Percentiles rank a stretch among this genome's conserved stretches.
Conservation (phyloP, 495 filamentous ascomycete species). For the Hypoxylon fuscum region DNA sequence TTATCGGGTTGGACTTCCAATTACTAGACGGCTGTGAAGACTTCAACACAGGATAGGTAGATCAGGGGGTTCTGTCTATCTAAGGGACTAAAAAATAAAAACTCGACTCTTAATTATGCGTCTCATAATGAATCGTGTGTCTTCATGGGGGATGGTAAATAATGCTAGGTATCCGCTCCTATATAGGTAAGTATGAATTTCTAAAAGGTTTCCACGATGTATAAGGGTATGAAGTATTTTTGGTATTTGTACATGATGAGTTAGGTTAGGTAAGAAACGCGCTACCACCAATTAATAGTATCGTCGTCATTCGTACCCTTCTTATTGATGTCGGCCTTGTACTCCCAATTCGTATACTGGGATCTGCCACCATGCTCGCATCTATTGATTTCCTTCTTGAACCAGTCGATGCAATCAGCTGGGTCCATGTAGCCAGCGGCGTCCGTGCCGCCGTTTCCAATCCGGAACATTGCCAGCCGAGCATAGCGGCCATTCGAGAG, state of each 20-base stretch:
- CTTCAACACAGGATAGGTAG: slow-evolving; percentile 13
- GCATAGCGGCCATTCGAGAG: background rate
- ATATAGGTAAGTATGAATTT: too few species aligned
- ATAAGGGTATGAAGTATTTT: too few species aligned
- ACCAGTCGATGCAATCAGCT: background rate
- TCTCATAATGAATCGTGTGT: too few species aligned
- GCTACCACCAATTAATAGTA: too few species aligned
- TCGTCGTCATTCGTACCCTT: background rate
- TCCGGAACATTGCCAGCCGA: background rate
- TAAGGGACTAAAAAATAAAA: slow-evolving; percentile 14
- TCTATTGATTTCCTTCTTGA: background rate
- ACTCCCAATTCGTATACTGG: background rate
- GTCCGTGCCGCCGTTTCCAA: background rate
- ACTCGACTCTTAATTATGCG: slow-evolving; percentile 37
- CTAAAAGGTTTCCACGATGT: too few species aligned
- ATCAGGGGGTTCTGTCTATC: slow-evolving; percentile 19
- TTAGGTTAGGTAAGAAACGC: too few species aligned
- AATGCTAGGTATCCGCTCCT: too few species aligned
- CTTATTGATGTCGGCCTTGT: background rate
- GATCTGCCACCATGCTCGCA: background rate
- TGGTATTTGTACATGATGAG: too few species aligned
- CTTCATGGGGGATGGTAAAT: too few species aligned
- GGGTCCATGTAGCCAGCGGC: background rate
- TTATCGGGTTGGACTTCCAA: slow-evolving; percentile 27
- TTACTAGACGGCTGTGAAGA: slow-evolving; percentile 26